These are phyloP conservation scores for Pleurotus djamor DNA, from an alignment of 768 basidiomycete species.

Conservation along the genomic window DNA sequence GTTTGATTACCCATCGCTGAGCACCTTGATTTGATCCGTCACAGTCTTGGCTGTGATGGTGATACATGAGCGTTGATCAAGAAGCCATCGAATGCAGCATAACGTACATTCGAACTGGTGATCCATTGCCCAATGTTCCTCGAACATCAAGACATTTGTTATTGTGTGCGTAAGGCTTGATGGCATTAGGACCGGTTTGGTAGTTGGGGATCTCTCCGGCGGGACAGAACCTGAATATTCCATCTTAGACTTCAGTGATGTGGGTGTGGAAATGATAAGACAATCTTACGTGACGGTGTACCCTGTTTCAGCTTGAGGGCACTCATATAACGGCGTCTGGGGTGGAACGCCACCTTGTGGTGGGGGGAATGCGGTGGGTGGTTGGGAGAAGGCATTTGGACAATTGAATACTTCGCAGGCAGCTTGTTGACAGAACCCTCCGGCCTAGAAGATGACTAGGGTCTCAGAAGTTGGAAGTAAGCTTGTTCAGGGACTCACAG, in stretches of 20 bases:
- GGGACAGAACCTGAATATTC: constrained; percentile 2
- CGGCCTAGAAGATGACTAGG: not conserved
- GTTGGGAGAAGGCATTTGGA: constrained; percentile 12
- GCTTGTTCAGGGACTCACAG: constrained; percentile 2
- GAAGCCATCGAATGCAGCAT: not conserved
- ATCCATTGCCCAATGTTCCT: not conserved
- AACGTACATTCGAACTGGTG: not conserved
- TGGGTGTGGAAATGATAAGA: not conserved
- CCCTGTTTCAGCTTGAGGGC: not conserved
- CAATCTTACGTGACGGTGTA: constrained; percentile 2
- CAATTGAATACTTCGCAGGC: constrained; percentile 19
- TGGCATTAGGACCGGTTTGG: not conserved
- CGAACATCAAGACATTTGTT: not conserved
- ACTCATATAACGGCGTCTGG: constrained; percentile 2
- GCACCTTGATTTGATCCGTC: constrained; percentile 20
- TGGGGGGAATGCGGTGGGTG: constrained; percentile 21
- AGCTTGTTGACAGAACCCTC: not conserved
- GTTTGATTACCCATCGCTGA: constrained; percentile 25
- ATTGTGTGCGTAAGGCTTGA: not conserved
- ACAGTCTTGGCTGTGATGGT: constrained; percentile 27
- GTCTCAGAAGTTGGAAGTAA: not conserved
- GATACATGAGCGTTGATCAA: not conserved
- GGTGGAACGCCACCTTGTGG: constrained; percentile 7
- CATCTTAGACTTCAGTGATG: too few relatives aligned
- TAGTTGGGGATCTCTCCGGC: constrained; percentile 6